Evolutionary conservation across 768 basidiomycete genomes (phyloP).

Genomic region (Suillus placidus): DNA sequence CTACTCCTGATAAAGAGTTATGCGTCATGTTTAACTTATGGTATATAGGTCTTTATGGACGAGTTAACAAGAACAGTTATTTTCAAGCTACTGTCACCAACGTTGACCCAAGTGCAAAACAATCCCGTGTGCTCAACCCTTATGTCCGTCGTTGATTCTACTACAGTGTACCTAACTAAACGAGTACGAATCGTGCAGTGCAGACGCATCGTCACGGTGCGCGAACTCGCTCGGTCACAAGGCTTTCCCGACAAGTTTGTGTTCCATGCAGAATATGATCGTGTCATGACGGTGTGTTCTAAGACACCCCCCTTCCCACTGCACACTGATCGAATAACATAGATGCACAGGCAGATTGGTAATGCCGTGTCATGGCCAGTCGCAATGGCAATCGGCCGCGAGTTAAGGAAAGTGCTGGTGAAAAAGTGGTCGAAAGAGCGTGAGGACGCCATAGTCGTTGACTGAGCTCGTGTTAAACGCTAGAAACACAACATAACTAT

Average conservation of each 20-base stretch:
- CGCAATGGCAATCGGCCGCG: conserved; percentile 62
- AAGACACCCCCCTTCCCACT: not conserved
- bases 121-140: conserved; percentile 69
- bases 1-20: not conserved
- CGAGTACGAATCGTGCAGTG: conserved; percentile 44
- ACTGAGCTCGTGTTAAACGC: conserved; percentile 19
- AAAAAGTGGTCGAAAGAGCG: conserved; percentile 50
- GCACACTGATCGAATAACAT: conserved; percentile 6
- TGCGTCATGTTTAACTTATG: not conserved
- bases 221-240: conserved; percentile 79
- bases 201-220: conserved; percentile 69
- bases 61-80: conserved; percentile 54
- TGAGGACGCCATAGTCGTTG: conserved; percentile 41
- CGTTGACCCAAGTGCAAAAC: conserved; percentile 78
- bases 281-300: conserved; percentile 60
- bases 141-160: conserved; percentile 43
- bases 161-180: not conserved
- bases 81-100: conserved; percentile 82
- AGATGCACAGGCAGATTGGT: conserved; percentile 84
- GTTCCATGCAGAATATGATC: conserved; percentile 55
- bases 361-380: conserved; percentile 78
- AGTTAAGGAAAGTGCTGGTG: conserved; percentile 55
- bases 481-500: not conserved
- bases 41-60: conserved; percentile 56
- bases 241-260: conserved; percentile 78